Conservation (phyloP, 2,329 filamentous ascomycete genomes). For the Aspergillus awamori region DNA sequence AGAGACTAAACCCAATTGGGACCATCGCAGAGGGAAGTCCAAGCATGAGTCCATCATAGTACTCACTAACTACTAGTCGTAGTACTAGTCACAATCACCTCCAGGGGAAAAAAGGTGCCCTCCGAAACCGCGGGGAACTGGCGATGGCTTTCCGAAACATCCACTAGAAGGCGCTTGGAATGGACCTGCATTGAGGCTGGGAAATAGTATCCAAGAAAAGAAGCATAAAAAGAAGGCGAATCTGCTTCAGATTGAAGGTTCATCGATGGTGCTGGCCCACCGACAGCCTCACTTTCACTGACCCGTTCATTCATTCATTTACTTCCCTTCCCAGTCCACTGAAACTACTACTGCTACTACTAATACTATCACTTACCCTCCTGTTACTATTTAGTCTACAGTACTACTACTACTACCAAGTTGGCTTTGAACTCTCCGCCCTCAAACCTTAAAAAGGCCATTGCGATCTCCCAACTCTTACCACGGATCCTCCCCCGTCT, state of each 20-base stretch:
- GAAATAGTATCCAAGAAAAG: neutral
- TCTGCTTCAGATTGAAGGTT: neutral
- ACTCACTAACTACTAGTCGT: too few species aligned
- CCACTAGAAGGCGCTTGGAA: neutral
- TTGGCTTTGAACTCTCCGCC: neutral
- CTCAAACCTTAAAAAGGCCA: neutral
- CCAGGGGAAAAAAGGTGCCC: neutral
- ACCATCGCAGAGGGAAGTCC: too few species aligned
- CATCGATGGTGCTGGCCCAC: conserved; percentile 1
- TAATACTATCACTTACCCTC: too few species aligned
- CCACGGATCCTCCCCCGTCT: neutral
- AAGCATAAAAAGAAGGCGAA: conserved; percentile 1
- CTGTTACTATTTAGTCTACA: too few species aligned
- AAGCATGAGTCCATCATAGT: too few species aligned
- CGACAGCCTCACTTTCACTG: conserved; percentile 10
- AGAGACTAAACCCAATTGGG: too few species aligned
- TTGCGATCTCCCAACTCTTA: neutral
- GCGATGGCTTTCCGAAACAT: neutral
- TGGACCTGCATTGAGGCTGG: neutral
- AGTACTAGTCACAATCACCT: neutral
- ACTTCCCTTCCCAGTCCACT: neutral
- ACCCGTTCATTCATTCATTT: neutral
- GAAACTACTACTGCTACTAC: neutral
- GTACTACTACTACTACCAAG: too few species aligned
- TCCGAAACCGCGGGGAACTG: neutral